Base-by-base conservation (phyloP, 2,329 filamentous ascomycete species). In the Alternaria brassicicola region DNA sequence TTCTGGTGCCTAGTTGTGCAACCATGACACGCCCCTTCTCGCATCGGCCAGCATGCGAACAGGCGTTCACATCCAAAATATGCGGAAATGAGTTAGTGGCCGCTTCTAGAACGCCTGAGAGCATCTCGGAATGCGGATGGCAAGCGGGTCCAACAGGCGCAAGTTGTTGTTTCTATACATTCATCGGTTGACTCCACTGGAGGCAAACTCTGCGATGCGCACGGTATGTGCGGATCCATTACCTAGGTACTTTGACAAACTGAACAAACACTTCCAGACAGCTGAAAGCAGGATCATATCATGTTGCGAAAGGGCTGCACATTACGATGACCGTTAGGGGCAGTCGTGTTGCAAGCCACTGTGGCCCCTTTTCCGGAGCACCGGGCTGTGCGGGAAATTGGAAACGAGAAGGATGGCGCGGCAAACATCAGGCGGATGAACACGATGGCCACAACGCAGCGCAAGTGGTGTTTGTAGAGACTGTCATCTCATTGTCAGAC, bases 21-120 rank as follows among this genome's bases (percentile, higher is more conserved):
- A 31, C 52, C 56, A 31, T 39, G 52, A 57, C 49, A 56, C 59
- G 59, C 52, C 52, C 55, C 58, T 50, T 52, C 28, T 33, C 60
- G 64, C 64, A 62, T 57, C 60, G 52, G 38, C 64, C 64, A 66
- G 47, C 49, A 62, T 65, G 64, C 61, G 64, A 52, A 57, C 62
- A 52, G 36, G 41, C 47, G 30, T 47, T 41, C 45, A 53, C 51
- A 52, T 55, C 53, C 51, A 53, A 56, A 52, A 45, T 43, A 26
- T 59, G 55, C 60, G 62, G 48, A 53, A 65, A 55, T 47, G 54
- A 53, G 52, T 48, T 55, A 65, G 64, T 62, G 51, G 60, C 61
- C 53, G 64, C 60, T 65, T 63, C 55, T 59, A 47, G 55, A 60
- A 61, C 49, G 50, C 46, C 39, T 61, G 41, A 41, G 30, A 47